Evolutionary conservation across 2,329 filamentous ascomycete species (phyloP), one percentile per base, ranked within the genome.

Genomic region (Atkinsonella hypoxylon): DNA sequence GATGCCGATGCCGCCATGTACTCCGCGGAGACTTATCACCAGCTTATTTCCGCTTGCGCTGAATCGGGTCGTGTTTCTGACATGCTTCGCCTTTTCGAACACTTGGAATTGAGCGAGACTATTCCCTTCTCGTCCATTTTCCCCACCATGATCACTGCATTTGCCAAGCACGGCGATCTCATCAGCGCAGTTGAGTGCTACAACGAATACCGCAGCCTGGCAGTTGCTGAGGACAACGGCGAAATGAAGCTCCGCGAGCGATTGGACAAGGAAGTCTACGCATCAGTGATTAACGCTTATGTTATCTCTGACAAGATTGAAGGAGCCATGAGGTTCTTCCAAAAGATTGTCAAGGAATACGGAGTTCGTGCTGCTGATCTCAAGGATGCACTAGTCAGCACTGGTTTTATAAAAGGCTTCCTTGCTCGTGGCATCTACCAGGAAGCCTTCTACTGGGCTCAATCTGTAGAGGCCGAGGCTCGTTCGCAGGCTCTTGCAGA

Each of bases 91-190:
- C 78, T 97, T 18, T 95, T 91, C 61, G 84, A 87, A 56, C 89
- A 97, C 66, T 94, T 97, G 89, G 89, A 95, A 66, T 71, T 77
- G 36, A 82, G 79, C 58, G 82, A 82, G 51, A 79, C 88, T 20
- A 77, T 80, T 15, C 88, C 91, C 0, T 82, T 85, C 52, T 84
- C 89, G 6, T 81, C 85, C 44, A 87, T 91, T 48, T 97, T 95
- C 69, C 86, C 89, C 1, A 79, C 84, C 17, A 95, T 98, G 87
- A 96, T 98, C 64, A 83, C 86, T n/a, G 89, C 90, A 0, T 97
- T 95, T 63, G 88, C 88, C 54, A 78, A 79, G 41, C 79, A 78
- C 11, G 87, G 89, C 47, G 89, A 97, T 63, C 71, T 97, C 43
- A 76, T 83, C 59, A 94, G 87, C 58, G 93, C 90, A 18, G 87